A percentile compares a stretch with the other conserved stretches of the same genome.
These are phyloP conservation scores for Exophiala spinifera DNA, from an alignment of 2,329 filamentous ascomycete genomes.

Conservation along the genomic window DNA sequence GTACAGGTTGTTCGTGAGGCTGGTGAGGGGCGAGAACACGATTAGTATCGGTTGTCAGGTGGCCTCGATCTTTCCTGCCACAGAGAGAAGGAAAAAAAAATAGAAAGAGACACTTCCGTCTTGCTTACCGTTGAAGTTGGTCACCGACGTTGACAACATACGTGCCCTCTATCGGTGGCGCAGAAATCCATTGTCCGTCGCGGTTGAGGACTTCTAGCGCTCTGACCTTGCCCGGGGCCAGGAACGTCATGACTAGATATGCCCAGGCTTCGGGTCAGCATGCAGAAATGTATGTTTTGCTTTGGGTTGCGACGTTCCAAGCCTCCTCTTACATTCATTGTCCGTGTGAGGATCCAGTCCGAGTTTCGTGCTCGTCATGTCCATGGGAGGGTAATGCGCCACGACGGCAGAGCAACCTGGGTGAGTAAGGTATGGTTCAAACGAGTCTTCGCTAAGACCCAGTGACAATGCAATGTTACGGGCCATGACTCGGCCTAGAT, in stretches of 20 bases:
- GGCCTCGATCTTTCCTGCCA: too few relatives aligned
- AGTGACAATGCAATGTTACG: slow-evolving; percentile 42
- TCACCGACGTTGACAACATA: slow-evolving; percentile 49
- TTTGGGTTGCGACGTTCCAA: neutral
- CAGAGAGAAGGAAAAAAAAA: too few relatives aligned
- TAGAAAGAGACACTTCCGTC: too few relatives aligned
- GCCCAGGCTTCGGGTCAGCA: neutral
- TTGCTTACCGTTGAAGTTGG: slow-evolving; percentile 37
- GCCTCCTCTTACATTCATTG: slow-evolving; percentile 37
- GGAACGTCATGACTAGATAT: slow-evolving; percentile 41
- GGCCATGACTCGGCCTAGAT: slow-evolving; percentile 33
- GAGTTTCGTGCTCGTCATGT: slow-evolving; percentile 30
- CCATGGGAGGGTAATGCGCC: slow-evolving; percentile 44
- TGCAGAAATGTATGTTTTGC: too few relatives aligned
- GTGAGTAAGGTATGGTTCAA: slow-evolving; percentile 36
- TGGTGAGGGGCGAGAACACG: neutral
- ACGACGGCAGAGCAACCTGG: slow-evolving; percentile 37
- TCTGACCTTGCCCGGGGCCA: slow-evolving; percentile 43
- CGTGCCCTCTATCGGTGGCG: slow-evolving; percentile 40
- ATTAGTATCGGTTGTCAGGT: neutral
- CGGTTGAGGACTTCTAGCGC: slow-evolving; percentile 47
- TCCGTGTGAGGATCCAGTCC: slow-evolving; percentile 48
- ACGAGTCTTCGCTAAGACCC: slow-evolving; percentile 40
- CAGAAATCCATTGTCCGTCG: slow-evolving; percentile 45
- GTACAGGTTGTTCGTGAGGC: slow-evolving; percentile 39